phyloP scores from a whole-genome alignment of 805 yeast genomes.

The Lipomyces oligophaga region DNA sequence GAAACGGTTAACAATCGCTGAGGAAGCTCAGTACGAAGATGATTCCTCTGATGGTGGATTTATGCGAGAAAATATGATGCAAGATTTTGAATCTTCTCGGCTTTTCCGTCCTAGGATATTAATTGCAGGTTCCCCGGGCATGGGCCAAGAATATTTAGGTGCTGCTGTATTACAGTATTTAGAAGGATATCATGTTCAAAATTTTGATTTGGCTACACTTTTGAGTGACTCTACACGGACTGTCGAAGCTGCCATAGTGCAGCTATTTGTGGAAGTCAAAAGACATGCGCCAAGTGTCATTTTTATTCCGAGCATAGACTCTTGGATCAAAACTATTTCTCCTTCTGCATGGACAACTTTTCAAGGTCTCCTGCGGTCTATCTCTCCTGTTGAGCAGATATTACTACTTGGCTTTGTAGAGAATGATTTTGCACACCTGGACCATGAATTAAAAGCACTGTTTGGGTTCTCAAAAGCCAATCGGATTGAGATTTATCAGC shows the following conservation, averaged over 20 bases:
- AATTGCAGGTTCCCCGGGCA: slow-evolving; percentile 68
- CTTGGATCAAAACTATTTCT: slow-evolving; percentile 67
- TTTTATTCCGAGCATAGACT: slow-evolving; percentile 75
- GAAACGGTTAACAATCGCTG: slow-evolving; percentile 54
- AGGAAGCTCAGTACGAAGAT: slow-evolving; percentile 64
- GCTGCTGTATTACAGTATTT: slow-evolving; percentile 75
- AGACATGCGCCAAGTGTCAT: slow-evolving; percentile 86
- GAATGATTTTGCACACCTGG: slow-evolving; percentile 39
- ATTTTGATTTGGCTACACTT: slow-evolving; percentile 72
- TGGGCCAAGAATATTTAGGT: slow-evolving; percentile 82
- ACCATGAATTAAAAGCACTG: slow-evolving; percentile 47
- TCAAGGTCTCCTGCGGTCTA: slow-evolving; percentile 60
- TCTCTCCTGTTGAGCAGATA: slow-evolving; percentile 68
- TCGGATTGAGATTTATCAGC: slow-evolving; percentile 44
- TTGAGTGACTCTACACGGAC: slow-evolving; percentile 75
- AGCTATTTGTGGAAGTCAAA: slow-evolving; percentile 78
- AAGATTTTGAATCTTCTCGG: slow-evolving; percentile 51
- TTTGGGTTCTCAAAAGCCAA: slow-evolving; percentile 58
- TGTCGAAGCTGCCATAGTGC: slow-evolving; percentile 79
- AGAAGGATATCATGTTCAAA: slow-evolving; percentile 87
- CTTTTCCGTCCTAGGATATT: slow-evolving; percentile 78
- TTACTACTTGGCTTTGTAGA: slow-evolving; percentile 72
- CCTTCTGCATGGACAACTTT: slow-evolving; percentile 69
- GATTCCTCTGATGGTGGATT: slow-evolving; percentile 63
- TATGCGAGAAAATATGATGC: slow-evolving; percentile 58